phyloP scores from a whole-genome alignment of 352 stramenopile species.

The Hyaloperonospora brassicae region DNA sequence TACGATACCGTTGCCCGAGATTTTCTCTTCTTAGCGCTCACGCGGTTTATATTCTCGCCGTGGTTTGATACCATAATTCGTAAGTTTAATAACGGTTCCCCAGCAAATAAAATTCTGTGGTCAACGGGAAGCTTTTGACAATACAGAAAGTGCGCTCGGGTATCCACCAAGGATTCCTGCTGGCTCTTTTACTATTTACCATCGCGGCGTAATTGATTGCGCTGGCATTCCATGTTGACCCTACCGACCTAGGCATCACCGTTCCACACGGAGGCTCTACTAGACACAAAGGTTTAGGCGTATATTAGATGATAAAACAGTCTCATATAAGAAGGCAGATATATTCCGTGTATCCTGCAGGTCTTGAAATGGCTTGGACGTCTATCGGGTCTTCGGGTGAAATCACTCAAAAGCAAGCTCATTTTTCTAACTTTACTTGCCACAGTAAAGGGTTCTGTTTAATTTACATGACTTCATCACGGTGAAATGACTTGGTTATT shows the following conservation, averaged over 20 bases:
- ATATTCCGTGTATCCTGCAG: no score
- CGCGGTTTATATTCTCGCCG: neutral
- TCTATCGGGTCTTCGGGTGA: neutral
- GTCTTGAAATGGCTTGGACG: no score
- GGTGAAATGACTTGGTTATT: no score
- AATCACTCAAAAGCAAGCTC: neutral
- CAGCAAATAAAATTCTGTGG: no score
- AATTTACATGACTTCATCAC: no score
- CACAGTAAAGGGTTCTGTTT: neutral
- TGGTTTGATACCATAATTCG: neutral
- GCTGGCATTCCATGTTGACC: neutral
- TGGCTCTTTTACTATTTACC: constrained; percentile 1
- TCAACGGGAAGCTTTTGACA: neutral
- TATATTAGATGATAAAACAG: neutral
- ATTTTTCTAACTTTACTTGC: neutral
- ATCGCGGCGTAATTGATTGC: neutral
- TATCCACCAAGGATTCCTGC: neutral
- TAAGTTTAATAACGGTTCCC: neutral
- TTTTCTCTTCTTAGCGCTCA: constrained; percentile 1
- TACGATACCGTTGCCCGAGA: constrained; percentile 7
- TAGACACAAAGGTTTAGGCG: neutral
- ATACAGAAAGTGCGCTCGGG: neutral
- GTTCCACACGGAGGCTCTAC: neutral
- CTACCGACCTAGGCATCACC: neutral
- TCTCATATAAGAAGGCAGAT: no score